Evolutionary conservation across 768 basidiomycete species (phyloP).

Genomic region (Saitozyma podzolica): DNA sequence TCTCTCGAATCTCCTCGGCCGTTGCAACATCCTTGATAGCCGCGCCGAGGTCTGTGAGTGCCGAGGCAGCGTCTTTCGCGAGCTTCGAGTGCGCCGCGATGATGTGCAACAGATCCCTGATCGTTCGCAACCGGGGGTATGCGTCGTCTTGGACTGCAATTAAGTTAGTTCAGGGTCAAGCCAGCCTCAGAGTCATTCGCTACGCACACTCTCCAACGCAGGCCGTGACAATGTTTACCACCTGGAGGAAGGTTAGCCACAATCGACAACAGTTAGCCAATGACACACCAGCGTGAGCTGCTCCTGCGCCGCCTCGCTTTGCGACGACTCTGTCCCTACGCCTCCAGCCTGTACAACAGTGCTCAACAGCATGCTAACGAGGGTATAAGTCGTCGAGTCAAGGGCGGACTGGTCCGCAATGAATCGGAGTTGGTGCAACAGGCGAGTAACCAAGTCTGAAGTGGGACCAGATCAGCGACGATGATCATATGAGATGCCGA

Average conservation of each 20-base stretch:
- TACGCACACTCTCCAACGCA: constrained; percentile 68
- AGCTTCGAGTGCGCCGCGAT: constrained; percentile 76
- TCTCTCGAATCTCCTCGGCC: constrained; percentile 63
- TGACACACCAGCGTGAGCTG: constrained; percentile 68
- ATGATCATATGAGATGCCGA: neutral
- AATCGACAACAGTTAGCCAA: neutral
- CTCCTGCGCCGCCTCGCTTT: constrained; percentile 69
- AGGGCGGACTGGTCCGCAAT: constrained; percentile 79
- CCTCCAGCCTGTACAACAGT: constrained; percentile 71
- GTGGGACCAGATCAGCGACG: neutral
- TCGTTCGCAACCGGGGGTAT: constrained; percentile 72
- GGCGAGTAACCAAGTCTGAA: constrained; percentile 73
- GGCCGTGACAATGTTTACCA: constrained; percentile 49
- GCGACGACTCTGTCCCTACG: constrained; percentile 61
- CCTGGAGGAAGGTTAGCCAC: constrained; percentile 53
- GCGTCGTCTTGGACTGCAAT: constrained; percentile 64
- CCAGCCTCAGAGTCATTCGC: neutral
- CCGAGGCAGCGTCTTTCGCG: constrained; percentile 76
- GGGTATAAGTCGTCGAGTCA: constrained; percentile 81
- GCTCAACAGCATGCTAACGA: constrained; percentile 71
- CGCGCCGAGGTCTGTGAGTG: constrained; percentile 76
- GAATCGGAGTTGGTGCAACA: constrained; percentile 78
- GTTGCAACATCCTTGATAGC: constrained; percentile 70
- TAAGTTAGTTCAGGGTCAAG: neutral
- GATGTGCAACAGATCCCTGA: constrained; percentile 69